Conservation (phyloP, 345 rosid species). For the Orychophragmus violaceus region DNA sequence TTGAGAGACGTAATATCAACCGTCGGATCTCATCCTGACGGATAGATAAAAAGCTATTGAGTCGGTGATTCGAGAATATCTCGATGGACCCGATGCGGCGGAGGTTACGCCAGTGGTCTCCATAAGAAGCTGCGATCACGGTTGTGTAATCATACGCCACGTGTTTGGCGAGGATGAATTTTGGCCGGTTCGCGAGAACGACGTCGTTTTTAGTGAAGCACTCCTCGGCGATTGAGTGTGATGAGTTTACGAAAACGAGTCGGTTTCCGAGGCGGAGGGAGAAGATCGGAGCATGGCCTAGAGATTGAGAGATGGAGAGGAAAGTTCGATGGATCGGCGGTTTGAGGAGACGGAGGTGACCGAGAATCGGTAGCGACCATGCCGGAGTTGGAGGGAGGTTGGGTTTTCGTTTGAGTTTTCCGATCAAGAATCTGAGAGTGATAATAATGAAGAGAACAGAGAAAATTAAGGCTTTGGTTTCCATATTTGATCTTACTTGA, state of each 20-base stretch:
- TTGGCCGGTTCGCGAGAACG: neutral
- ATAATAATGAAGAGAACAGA: neutral
- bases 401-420: neutral
- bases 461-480: neutral
- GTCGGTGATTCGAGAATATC: neutral
- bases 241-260: neutral
- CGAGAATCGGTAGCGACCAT: neutral
- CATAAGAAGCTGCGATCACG: neutral
- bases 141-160: neutral
- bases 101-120: neutral
- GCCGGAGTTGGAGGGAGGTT: neutral
- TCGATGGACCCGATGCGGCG: neutral
- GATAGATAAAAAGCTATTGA: neutral
- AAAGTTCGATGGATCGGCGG: neutral
- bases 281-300: neutral
- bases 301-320: neutral
- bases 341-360: neutral
- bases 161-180: neutral
- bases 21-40: neutral
- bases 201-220: neutral
- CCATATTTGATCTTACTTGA: neutral
- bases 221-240: neutral
- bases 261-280: neutral
- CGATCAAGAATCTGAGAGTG: neutral
- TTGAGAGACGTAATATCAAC: neutral